Evolutionary conservation across 2,329 filamentous ascomycete genomes (phyloP), one percentile per base, ranked within the genome.

Genomic region (Davidsoniella australis): DNA sequence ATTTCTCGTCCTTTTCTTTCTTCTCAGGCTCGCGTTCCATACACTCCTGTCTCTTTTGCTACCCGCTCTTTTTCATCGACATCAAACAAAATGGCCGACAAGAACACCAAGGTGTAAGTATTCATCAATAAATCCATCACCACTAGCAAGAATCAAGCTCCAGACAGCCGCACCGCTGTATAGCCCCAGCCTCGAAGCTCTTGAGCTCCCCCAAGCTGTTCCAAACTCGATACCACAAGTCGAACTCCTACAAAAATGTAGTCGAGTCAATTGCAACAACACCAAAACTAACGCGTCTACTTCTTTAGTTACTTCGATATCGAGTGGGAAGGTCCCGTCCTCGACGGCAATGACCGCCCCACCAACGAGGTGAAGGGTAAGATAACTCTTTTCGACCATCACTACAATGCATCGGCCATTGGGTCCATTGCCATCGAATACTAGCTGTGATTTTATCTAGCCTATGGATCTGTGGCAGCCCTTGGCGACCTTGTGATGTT

Each of bases 281-380:
- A 33, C 9, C 29, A 9, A n/a, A 41, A 40, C 23, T 48, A 41
- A 48, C 46, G 46, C 46, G 46, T 42, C 24, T 42, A 14, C 6
- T 45, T 40, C 16, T 47, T 52, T 54, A 78, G 73, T 61, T 85
- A 69, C 71, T 87, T 89, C 70, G 81, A 88, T 55, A 62, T 82
- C 54, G 63, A 72, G 63, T 85, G 81, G 82, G 71, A 78, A 62
- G 84, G 82, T 56, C 82, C 83, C 56, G 71, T 78, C 63, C 58
- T 93, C 58, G 69, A 82, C 63, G 70, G 71, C 64, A 68, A 72
- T 64, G 68, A 66, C 63, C 63, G 64, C 53, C 66, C 73, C 58
- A 81, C 76, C 56, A 56, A 65, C 26, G 62, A 65, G 46, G 65
- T 78, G 55, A 68, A 77, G 68, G 62, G 82, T 85, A 73, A 72